Percentiles rank a stretch among this genome's conserved stretches.
Conservation (phyloP, 768 basidiomycete genomes). For the Mycena maculata region DNA sequence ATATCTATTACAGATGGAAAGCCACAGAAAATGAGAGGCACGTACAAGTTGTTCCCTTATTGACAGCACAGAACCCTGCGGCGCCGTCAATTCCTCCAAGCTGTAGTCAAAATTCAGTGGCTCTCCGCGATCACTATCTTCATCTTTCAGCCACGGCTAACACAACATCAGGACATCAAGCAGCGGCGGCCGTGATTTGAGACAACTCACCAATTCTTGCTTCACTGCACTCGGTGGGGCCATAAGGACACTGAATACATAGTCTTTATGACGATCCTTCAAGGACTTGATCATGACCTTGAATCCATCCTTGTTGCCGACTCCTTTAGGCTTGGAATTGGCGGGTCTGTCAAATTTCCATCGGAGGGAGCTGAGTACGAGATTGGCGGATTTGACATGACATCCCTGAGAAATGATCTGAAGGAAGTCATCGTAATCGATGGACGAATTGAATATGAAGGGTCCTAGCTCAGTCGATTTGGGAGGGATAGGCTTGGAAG, state of each 20-base stretch:
- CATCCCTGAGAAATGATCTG: background rate
- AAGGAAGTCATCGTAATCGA: background rate
- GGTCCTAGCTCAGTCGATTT: background rate
- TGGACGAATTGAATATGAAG: background rate
- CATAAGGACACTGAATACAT: background rate
- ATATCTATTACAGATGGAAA: background rate
- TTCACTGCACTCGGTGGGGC: background rate
- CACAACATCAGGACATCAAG: background rate
- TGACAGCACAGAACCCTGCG: background rate
- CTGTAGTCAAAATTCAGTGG: background rate
- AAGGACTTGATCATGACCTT: background rate
- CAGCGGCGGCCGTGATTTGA: no score
- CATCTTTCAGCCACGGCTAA: background rate
- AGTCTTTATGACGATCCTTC: background rate
- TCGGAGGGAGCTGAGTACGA: background rate
- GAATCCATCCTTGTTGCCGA: background rate
- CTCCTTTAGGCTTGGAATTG: background rate
- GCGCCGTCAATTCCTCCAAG: background rate
- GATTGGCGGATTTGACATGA: background rate
- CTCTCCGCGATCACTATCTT: background rate
- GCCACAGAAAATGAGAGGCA: background rate
- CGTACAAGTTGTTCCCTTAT: background rate
- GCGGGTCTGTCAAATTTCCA: conserved; percentile 3
- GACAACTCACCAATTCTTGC: background rate
- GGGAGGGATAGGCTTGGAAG: background rate